A percentile compares a stretch with the other conserved stretches of the same genome.
Conservation (phyloP, 345 rosid species). For the Lagerstroemia speciosa region DNA sequence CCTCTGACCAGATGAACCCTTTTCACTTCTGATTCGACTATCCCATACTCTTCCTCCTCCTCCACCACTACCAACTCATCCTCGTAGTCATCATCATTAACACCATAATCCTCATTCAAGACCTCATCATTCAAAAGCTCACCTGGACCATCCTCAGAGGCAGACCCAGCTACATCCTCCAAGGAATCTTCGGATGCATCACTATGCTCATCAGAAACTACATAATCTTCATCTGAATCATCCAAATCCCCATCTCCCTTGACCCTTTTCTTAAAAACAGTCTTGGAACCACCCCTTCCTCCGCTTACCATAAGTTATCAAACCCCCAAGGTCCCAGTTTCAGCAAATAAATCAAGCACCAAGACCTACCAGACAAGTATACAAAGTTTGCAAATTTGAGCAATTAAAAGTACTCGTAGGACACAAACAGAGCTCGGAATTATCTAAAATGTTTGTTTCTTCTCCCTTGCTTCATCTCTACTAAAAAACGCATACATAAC, state of each 20-base stretch:
- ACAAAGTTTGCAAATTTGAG: background rate
- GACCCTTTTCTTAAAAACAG: slow-evolving; percentile 34
- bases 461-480: slow-evolving; percentile 17
- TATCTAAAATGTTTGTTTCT: too few relatives aligned
- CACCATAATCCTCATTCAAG: background rate
- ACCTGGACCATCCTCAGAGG: slow-evolving; percentile 47
- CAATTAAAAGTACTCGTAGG: too few relatives aligned
- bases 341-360: slow-evolving; percentile 21
- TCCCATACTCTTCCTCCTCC: slow-evolving; percentile 8
- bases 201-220: slow-evolving; percentile 59
- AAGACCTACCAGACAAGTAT: slow-evolving; percentile 15
- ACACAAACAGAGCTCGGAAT: too few relatives aligned
- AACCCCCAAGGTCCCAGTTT: slow-evolving; percentile 12
- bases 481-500: slow-evolving; percentile 26
- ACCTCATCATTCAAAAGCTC: slow-evolving; percentile 25
- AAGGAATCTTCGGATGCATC: slow-evolving; percentile 56
- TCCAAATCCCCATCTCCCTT: slow-evolving; percentile 60
- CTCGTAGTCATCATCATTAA: slow-evolving; percentile 1
- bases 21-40: slow-evolving; percentile 18
- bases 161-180: slow-evolving; percentile 50
- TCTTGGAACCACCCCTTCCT: slow-evolving; percentile 37
- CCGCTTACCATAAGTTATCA: slow-evolving; percentile 68
- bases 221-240: slow-evolving; percentile 97
- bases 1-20: slow-evolving; percentile 23
- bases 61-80: slow-evolving; percentile 1